These are phyloP conservation scores for Porpolomopsis calyptriformis DNA, from an alignment of 768 basidiomycete species.

Conservation along the genomic window DNA sequence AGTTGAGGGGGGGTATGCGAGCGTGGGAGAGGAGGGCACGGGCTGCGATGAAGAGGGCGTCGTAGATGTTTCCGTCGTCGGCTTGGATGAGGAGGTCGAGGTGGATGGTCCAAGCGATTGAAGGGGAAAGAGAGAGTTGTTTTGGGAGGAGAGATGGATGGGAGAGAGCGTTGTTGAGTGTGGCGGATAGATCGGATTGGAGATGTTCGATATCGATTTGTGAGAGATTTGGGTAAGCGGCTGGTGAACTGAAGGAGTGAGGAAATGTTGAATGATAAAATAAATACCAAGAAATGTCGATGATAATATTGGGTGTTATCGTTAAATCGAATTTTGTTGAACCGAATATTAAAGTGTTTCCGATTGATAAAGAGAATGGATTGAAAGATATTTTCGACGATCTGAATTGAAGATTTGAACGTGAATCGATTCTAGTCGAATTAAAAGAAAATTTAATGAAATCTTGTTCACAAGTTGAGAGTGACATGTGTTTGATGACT, in stretches of 20 bases:
- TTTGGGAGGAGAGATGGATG: slow-evolving; percentile 55
- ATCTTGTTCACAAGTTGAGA: too few species aligned
- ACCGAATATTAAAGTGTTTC: too few species aligned
- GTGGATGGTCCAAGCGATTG: slow-evolving; percentile 61
- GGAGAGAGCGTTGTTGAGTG: slow-evolving; percentile 54
- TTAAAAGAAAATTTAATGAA: too few species aligned
- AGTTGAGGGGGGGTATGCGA: too few species aligned
- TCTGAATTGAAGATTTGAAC: too few species aligned
- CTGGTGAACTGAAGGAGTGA: slow-evolving; percentile 65
- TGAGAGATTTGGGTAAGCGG: slow-evolving; percentile 65
- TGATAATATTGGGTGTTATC: too few species aligned
- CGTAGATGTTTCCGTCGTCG: slow-evolving; percentile 66
- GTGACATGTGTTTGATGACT: too few species aligned
- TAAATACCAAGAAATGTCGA: too few species aligned
- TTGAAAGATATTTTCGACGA: too few species aligned
- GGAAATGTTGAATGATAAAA: slow-evolving; percentile 58
- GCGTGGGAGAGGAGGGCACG: slow-evolving; percentile 76
- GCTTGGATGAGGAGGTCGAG: slow-evolving; percentile 67
- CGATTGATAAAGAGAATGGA: too few species aligned
- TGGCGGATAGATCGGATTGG: slow-evolving; percentile 57
- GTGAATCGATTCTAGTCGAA: too few species aligned
- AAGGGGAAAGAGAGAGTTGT: slow-evolving; percentile 55
- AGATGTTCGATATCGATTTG: slow-evolving; percentile 61
- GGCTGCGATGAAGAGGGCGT: slow-evolving; percentile 70
- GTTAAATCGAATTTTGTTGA: too few species aligned